Evolutionary conservation across 768 basidiomycete genomes (phyloP).

Genomic region (Phylloporus sp.): DNA sequence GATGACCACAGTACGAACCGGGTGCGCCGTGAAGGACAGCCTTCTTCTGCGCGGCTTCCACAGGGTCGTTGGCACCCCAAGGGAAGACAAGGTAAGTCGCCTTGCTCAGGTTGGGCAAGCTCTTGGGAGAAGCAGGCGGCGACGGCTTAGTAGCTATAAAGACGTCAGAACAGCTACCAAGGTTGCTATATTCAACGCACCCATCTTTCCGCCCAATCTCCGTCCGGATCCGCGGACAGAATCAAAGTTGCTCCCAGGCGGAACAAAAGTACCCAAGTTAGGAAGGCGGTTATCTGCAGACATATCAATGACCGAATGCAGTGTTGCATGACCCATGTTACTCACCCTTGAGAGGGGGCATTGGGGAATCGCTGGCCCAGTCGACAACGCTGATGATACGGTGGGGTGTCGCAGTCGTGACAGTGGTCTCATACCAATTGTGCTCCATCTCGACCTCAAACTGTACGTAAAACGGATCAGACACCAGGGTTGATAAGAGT

Average conservation of each 20-base stretch:
- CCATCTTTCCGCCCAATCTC: conserved; percentile 18
- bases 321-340: background rate
- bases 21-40: conserved; percentile 10
- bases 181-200: background rate
- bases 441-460: conserved; percentile 92
- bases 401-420: conserved; percentile 71
- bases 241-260: conserved; percentile 17
- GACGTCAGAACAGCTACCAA: background rate
- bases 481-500: background rate
- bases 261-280: conserved; percentile 24
- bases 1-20: conserved; percentile 5
- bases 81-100: conserved; percentile 66
- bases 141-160: conserved; percentile 7
- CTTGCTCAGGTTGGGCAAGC: conserved; percentile 23
- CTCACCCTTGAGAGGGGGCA: conserved; percentile 16
- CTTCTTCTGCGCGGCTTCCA: conserved; percentile 38
- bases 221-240: conserved; percentile 12
- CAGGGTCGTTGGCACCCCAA: conserved; percentile 86
- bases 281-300: conserved; percentile 18
- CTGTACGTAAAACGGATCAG: conserved; percentile 31
- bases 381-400: conserved; percentile 87
- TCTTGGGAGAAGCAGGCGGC: conserved; percentile 10
- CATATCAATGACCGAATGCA: background rate
- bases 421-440: conserved; percentile 93
- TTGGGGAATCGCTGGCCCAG: conserved; percentile 79